phyloP scores from a whole-genome alignment of 805 yeast genomes.

The Myxozyma nipponensis region DNA sequence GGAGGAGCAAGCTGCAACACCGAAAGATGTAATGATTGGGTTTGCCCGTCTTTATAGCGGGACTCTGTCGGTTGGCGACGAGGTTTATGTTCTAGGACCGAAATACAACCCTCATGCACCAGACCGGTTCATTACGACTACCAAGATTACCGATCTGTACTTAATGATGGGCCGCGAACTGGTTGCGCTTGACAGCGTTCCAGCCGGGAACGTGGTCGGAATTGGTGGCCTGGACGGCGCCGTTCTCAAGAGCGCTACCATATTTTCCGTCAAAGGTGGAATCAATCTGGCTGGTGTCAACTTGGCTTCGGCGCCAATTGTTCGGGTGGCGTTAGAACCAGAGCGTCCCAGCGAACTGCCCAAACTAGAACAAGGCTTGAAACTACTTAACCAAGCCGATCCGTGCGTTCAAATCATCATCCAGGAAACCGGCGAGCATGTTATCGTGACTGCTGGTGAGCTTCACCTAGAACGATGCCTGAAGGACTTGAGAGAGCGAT shows the following conservation, averaged over 20 bases:
- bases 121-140: constrained; percentile 51
- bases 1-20: constrained; percentile 19
- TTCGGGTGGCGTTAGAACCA: constrained; percentile 94
- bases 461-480: constrained; percentile 91
- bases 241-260: constrained; percentile 81
- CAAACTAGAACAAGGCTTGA: constrained; percentile 71
- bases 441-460: constrained; percentile 94
- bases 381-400: constrained; percentile 78
- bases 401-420: constrained; percentile 87
- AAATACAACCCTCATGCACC: constrained; percentile 69
- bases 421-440: constrained; percentile 89
- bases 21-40: constrained; percentile 70
- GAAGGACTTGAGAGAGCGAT: constrained; percentile 83
- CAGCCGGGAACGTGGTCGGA: constrained; percentile 94
- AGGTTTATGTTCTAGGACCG: constrained; percentile 76
- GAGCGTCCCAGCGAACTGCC: constrained; percentile 76
- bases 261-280: constrained; percentile 58
- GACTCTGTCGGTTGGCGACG: constrained; percentile 67
- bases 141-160: constrained; percentile 65
- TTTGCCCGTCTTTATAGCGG: constrained; percentile 90
- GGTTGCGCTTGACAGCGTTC: constrained; percentile 70
- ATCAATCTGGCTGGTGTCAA: constrained; percentile 76
- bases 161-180: constrained; percentile 91
- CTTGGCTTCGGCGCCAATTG: constrained; percentile 71
- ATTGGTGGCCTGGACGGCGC: constrained; percentile 84